Base-by-base conservation (phyloP, 2,329 filamentous ascomycete species). In the Thielaviopsis musarum region DNA sequence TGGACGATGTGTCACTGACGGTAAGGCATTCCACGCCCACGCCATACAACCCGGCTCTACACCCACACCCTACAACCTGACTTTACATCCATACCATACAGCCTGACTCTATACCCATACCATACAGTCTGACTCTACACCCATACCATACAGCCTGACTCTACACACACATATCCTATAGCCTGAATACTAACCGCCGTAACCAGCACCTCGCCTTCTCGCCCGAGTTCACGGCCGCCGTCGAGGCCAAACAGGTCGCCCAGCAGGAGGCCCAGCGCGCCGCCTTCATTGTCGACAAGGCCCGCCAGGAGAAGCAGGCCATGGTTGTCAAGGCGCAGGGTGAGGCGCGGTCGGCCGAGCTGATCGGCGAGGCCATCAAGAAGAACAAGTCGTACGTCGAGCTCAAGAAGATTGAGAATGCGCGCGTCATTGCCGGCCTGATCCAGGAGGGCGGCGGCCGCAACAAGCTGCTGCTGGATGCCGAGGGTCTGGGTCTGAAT, bases 311-410 rank as follows among this genome's bases (percentile, higher is more conserved):
- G 81, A 98, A 98, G 80, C 93, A 98, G 76, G 93, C 93, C 67
- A 96, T 91, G 77, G 90, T 98, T 59, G 93, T 98, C 70, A 89
- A 90, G 75, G 93, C 93, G 3, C 93, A 97, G 83, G 93, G 93
- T 89, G 93, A 98, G 77, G 93, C 93, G 56, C 88, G 93, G 65
- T 97, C 93, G 48, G 93, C 93, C 54, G 91, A 98, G 75, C 84
- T 98, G 64, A 96, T 98, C 68, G 93, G 93, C 73, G 93, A 98
- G 58, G 93, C 93, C 63, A 95, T 98, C 83, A 98, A 97, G 88
- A 98, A 97, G 86, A 94, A 81, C 77, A 87, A 91, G 75, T 87
- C 89, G 65, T 98, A 98, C 72, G 83, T 98, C 64, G 93, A 97
- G 74, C 81, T 98, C 70, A 88, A 94, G 75, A 93, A 95, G 79